Percentiles rank a stretch among this genome's conserved stretches.
Conservation (phyloP, 2,329 filamentous ascomycete species). For the Sphaceloma murrayae region DNA sequence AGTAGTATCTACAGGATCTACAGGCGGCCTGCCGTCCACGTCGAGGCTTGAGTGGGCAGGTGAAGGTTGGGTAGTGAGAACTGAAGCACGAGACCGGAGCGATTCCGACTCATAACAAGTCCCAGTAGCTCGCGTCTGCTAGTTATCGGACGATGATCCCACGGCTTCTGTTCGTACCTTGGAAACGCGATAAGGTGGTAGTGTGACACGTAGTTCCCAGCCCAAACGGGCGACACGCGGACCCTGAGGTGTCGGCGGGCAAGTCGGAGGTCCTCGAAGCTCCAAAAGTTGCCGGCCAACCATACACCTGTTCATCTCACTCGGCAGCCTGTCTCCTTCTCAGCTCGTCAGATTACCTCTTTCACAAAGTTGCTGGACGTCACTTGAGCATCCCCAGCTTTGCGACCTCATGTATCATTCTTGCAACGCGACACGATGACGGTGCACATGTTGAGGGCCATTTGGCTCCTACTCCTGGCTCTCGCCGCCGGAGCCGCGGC, state of each 20-base stretch:
- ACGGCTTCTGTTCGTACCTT: background rate
- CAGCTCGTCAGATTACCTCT: background rate
- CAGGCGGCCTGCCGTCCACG: too few species aligned
- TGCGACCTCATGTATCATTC: slow-evolving; percentile 5
- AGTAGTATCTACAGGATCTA: too few species aligned
- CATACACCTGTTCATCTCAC: slow-evolving; percentile 4
- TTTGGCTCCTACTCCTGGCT: slow-evolving; percentile 15
- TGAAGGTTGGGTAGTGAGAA: too few species aligned
- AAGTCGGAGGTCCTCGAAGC: slow-evolving; percentile 6
- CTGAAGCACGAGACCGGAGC: too few species aligned
- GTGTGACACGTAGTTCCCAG: slow-evolving; percentile 3
- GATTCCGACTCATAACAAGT: too few species aligned
- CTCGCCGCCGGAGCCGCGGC: slow-evolving; percentile 18
- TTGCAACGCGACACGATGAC: slow-evolving; percentile 5
- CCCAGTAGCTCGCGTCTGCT: too few species aligned
- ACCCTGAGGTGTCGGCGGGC: slow-evolving; percentile 3
- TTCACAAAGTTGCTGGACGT: background rate
- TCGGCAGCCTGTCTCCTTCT: background rate
- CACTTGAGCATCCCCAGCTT: background rate
- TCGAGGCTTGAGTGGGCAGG: too few species aligned
- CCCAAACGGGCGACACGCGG: slow-evolving; percentile 8
- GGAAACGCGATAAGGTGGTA: background rate
- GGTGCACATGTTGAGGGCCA: slow-evolving; percentile 10
- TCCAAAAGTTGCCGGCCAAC: slow-evolving; percentile 9
- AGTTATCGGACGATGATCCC: too few species aligned